Conservation (phyloP, 495 filamentous ascomycete genomes). For the Hypoxylon rickii region DNA sequence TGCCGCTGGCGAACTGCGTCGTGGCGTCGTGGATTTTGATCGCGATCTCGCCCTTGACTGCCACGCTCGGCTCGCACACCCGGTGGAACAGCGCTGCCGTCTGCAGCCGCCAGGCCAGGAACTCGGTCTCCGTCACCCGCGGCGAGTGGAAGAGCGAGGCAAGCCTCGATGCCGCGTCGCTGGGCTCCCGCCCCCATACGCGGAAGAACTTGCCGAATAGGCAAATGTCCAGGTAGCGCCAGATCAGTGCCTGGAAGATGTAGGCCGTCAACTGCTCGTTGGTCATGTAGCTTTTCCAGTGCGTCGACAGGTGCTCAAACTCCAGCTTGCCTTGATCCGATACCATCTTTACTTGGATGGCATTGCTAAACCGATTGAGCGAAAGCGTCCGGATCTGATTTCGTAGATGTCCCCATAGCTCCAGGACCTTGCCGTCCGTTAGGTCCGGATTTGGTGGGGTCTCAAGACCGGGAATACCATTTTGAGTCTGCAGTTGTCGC, state of each 20-base stretch:
- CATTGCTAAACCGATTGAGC: slow-evolving; percentile 20
- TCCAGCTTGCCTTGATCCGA: slow-evolving; percentile 16
- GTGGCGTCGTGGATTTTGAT: slow-evolving; percentile 12
- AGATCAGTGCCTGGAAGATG: slow-evolving; percentile 36
- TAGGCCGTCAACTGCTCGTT: slow-evolving; percentile 23
- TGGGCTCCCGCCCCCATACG: slow-evolving; percentile 30
- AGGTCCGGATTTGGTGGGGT: neutral
- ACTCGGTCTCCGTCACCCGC: slow-evolving; percentile 12
- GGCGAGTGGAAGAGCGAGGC: neutral
- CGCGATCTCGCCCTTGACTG: slow-evolving; percentile 9
- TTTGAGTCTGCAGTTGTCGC: slow-evolving; percentile 9
- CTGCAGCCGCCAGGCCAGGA: slow-evolving; percentile 28
- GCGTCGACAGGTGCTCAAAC: slow-evolving; percentile 29
- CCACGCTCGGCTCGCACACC: slow-evolving; percentile 10
- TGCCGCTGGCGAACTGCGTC: slow-evolving; percentile 9
- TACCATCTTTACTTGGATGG: slow-evolving; percentile 10
- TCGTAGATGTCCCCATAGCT: slow-evolving; percentile 28
- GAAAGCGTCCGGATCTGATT: slow-evolving; percentile 18
- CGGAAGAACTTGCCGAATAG: slow-evolving; percentile 27
- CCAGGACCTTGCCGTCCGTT: slow-evolving; percentile 19
- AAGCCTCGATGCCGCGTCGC: slow-evolving; percentile 15
- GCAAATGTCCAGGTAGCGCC: slow-evolving; percentile 32
- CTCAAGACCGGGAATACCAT: neutral
- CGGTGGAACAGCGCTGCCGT: slow-evolving; percentile 24
- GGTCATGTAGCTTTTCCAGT: slow-evolving; percentile 33